A percentile compares a stretch with the other conserved stretches of the same genome.
phyloP scores from a whole-genome alignment of 2,329 filamentous ascomycete genomes.

The Talaromyces sp. region DNA sequence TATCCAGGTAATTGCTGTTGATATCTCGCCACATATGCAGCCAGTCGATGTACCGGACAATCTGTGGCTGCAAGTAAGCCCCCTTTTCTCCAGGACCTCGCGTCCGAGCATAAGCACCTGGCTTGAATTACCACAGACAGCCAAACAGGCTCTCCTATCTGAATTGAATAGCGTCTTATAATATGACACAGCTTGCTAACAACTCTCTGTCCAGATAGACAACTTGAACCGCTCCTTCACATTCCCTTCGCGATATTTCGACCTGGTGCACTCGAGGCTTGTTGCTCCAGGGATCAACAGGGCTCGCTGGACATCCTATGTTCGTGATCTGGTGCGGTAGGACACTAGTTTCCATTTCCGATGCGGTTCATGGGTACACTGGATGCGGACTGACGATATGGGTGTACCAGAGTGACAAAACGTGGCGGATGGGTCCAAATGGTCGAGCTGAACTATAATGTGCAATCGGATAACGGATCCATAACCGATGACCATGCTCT shows the following conservation, averaged over 20 bases:
- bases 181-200: neutral
- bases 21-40: constrained; percentile 65
- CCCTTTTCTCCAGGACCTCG: neutral
- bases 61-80: constrained; percentile 57
- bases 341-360: constrained; percentile 7
- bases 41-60: constrained; percentile 62
- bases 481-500: constrained; percentile 63
- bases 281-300: constrained; percentile 60
- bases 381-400: neutral
- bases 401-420: constrained; percentile 44
- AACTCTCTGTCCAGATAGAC: constrained; percentile 46
- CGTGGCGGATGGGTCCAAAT: constrained; percentile 82
- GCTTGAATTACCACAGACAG: neutral
- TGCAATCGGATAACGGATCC: constrained; percentile 80
- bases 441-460: constrained; percentile 79
- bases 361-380: neutral
- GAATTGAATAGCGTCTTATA: neutral
- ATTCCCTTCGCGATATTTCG: constrained; percentile 67
- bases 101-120: neutral
- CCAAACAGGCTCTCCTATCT: neutral
- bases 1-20: constrained; percentile 61
- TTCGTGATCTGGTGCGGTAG: constrained; percentile 64
- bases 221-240: constrained; percentile 66
- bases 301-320: constrained; percentile 67
- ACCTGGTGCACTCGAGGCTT: constrained; percentile 71